A percentile compares a stretch with the other conserved stretches of the same genome.
These are phyloP conservation scores for Sphaerulina musiva DNA, from an alignment of 2,329 filamentous ascomycete genomes.

Conservation along the genomic window DNA sequence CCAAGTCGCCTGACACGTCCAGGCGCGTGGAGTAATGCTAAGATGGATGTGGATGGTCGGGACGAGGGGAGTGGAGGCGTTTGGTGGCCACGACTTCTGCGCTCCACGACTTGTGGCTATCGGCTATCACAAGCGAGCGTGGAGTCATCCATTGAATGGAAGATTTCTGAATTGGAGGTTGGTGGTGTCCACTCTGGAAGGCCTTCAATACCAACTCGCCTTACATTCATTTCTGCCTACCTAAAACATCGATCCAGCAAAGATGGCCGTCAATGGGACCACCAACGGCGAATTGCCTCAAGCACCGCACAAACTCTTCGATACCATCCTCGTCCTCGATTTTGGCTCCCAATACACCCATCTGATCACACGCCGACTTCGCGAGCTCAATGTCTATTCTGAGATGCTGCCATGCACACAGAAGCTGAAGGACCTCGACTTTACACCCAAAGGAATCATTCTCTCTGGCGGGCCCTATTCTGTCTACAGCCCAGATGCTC, in stretches of 20 bases:
- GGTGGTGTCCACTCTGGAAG: neutral
- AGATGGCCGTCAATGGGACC: slow-evolving; percentile 26
- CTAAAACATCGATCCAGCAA: neutral
- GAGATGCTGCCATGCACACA: slow-evolving; percentile 86
- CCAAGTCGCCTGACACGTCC: neutral
- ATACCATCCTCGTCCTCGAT: slow-evolving; percentile 67
- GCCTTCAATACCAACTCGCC: neutral
- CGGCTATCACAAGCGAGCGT: slow-evolving; percentile 6
- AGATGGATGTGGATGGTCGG: no score
- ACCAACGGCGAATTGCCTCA: slow-evolving; percentile 39
- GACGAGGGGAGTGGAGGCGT: neutral
- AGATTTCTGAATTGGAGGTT: neutral
- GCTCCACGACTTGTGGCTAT: slow-evolving; percentile 4
- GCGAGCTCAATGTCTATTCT: slow-evolving; percentile 73
- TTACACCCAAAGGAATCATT: slow-evolving; percentile 78
- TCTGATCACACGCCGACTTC: slow-evolving; percentile 66
- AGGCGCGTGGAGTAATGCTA: neutral
- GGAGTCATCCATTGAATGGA: neutral
- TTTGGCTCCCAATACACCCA: slow-evolving; percentile 69
- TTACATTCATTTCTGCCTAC: neutral
- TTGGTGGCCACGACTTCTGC: neutral
- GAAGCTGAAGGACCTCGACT: slow-evolving; percentile 68
- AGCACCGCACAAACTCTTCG: slow-evolving; percentile 47
- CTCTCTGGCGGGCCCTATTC: slow-evolving; percentile 67
- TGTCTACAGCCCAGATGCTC: slow-evolving; percentile 72